Conservation (phyloP, 1,139 yeast species). For the Geotrichum histeridarum region DNA sequence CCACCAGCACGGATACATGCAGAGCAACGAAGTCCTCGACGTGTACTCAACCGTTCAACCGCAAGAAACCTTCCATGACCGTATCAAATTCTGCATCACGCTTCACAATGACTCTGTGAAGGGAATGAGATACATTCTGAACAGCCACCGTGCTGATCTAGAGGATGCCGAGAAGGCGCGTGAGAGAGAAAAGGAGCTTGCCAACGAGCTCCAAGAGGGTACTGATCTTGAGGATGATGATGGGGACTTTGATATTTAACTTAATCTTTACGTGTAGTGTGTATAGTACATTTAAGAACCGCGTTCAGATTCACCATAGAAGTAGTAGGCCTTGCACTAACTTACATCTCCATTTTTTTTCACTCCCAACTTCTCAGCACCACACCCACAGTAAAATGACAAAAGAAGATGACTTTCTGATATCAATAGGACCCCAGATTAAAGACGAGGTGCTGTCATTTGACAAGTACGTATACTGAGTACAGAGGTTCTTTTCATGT, state of each 20-base stretch:
- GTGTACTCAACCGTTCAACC: constrained; percentile 86
- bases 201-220: constrained; percentile 42
- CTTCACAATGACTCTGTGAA: constrained; percentile 90
- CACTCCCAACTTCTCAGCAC: constrained; percentile 6
- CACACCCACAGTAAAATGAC: neutral
- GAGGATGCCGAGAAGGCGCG: constrained; percentile 55
- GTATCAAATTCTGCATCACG: constrained; percentile 86
- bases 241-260: constrained; percentile 37
- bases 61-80: constrained; percentile 81
- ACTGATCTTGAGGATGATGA: constrained; percentile 42
- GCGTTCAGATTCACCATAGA: neutral
- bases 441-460: constrained; percentile 17
- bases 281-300: neutral
- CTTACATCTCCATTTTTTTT: neutral
- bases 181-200: constrained; percentile 50
- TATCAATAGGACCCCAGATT: constrained; percentile 16
- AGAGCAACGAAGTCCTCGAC: constrained; percentile 79
- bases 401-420: constrained; percentile 14
- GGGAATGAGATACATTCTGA: constrained; percentile 85
- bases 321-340: neutral
- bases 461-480: constrained; percentile 14
- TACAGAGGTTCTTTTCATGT: neutral
- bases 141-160: constrained; percentile 46
- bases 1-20: constrained; percentile 88
- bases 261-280: neutral